A percentile compares a stretch with the other conserved stretches of the same genome.
These are phyloP conservation scores for Phytopythium vexans DNA, from an alignment of 352 stramenopile species.

Conservation along the genomic window DNA sequence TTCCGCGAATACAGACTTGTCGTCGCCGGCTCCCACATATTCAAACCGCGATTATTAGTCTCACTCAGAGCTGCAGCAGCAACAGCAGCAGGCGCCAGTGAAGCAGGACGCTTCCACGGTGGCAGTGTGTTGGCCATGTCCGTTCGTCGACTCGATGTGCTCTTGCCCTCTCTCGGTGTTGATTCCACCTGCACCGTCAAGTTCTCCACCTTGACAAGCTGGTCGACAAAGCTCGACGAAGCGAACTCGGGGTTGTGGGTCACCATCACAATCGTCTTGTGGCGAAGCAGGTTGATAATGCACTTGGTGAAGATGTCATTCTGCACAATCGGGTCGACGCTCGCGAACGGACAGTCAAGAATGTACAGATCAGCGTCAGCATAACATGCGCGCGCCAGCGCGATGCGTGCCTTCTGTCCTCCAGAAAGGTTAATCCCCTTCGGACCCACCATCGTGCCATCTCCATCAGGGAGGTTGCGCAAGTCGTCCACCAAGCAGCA, in stretches of 20 bases:
- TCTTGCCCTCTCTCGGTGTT: slow-evolving; percentile 9
- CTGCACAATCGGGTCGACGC: slow-evolving; percentile 55
- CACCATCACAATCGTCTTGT: slow-evolving; percentile 50
- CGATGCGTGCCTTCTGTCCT: slow-evolving; percentile 52
- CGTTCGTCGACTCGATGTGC: slow-evolving; percentile 10
- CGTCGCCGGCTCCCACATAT: slow-evolving; percentile 18
- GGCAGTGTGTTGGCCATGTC: slow-evolving; percentile 27
- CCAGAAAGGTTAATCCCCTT: slow-evolving; percentile 59
- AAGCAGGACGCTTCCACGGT: slow-evolving; percentile 16
- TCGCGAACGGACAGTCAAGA: slow-evolving; percentile 48
- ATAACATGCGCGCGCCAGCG: slow-evolving; percentile 54
- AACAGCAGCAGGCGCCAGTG: background rate
- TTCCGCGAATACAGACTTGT: slow-evolving; percentile 6
- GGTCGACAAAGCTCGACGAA: slow-evolving; percentile 39
- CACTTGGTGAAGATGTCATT: slow-evolving; percentile 60
- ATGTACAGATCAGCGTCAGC: slow-evolving; percentile 52
- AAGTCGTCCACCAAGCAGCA: slow-evolving; percentile 51
- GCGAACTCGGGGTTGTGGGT: slow-evolving; percentile 57
- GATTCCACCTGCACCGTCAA: slow-evolving; percentile 24
- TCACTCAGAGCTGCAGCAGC: background rate
- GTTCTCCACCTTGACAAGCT: slow-evolving; percentile 28
- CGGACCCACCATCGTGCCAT: slow-evolving; percentile 37
- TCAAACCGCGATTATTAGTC: slow-evolving; percentile 4
- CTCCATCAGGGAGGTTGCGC: slow-evolving; percentile 48
- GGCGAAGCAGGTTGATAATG: slow-evolving; percentile 39